Base-by-base conservation (phyloP, 345 rosid genomes). In the Syzygium aqueum region DNA sequence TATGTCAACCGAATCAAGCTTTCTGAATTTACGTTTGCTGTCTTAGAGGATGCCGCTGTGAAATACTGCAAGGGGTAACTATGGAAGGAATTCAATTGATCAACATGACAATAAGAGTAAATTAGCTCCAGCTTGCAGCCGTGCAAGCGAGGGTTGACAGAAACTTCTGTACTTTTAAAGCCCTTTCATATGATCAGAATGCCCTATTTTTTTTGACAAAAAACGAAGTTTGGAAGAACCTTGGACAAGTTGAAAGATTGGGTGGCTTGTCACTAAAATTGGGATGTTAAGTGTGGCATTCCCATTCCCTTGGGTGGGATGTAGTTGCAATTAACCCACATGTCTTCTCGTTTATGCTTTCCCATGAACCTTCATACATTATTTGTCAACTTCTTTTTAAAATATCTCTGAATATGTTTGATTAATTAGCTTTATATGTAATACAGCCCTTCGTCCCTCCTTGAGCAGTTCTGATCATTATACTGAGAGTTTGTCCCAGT, bases 381-480 rank as follows among this genome's bases (percentile, higher is more conserved):
- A 82, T 54, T 84, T 84, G 78, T 49, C n/a, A 49, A 50, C 53
- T 67, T 28, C 33, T 65, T 73, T 80, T 37, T 30, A 49, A 56
- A 77, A 22, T 33, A 33, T 73, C 49, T 19, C 80, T 73, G 46
- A 49, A 73, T 33, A 73, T 10, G 67, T 54, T 61, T 85, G 87
- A 77, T 86, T 86, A 27, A 57, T 88, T 86, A 89, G 63, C 86
- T 87, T 67, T 86, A 33, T 63, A 84, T 63, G 85, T 37, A 53
- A 37, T 88, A 30, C 87, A 96, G 98, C 94, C 77, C 96, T 96
- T 88, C 95, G 97, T 54, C 97, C 98, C 84, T 87, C 87, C n/a
- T 84, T 91, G 85, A 93, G 88, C 90, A 90, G 91, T 88, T 82
- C 89, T 85, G 97, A 95, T 87, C 90, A 92, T 89, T 84, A 91